Conservation (phyloP, 768 basidiomycete genomes). For the Mycena haematopus region DNA sequence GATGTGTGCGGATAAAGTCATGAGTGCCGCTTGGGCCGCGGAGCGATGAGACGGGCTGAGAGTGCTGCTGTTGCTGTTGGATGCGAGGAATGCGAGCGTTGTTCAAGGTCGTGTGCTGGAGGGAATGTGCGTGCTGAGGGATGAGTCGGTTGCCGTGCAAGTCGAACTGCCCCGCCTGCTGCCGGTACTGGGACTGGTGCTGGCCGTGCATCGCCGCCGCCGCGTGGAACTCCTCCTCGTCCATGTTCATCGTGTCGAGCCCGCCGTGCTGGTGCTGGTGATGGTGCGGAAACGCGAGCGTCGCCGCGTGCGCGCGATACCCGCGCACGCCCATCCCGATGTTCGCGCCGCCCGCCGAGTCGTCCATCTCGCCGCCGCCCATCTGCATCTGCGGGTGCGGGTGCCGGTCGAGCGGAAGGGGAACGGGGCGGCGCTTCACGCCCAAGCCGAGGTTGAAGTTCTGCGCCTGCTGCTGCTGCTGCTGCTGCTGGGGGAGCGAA, state of each 20-base stretch:
- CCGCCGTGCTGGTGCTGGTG: conserved; percentile 27
- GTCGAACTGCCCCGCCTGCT: conserved; percentile 19
- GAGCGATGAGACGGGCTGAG: conserved; percentile 7
- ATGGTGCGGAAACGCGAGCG: conserved; percentile 34
- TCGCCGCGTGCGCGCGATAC: conserved; percentile 48
- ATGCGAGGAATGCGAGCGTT: conserved; percentile 23
- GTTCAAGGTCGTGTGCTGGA: conserved; percentile 24
- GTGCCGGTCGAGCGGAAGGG: conserved; percentile 40
- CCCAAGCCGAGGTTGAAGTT: neutral
- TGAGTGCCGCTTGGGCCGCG: conserved; percentile 18
- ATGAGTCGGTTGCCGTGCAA: neutral
- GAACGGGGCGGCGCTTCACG: conserved; percentile 40
- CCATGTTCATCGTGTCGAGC: conserved; percentile 35
- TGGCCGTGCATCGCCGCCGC: conserved; percentile 10
- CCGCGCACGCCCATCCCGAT: conserved; percentile 50
- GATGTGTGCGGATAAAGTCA: conserved; percentile 14
- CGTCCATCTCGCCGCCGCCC: conserved; percentile 12
- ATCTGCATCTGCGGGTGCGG: conserved; percentile 27
- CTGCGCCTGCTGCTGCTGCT: conserved; percentile 5
- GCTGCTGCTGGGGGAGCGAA: conserved; percentile 21
- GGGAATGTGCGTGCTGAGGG: conserved; percentile 17
- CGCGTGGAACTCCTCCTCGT: conserved; percentile 47
- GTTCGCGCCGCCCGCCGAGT: conserved; percentile 33
- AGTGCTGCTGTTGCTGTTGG: conserved; percentile 10
- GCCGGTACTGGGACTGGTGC: conserved; percentile 17